These are phyloP conservation scores for Scleromitrula shiraiana DNA, from an alignment of 2,329 filamentous ascomycete species.

Conservation along the genomic window DNA sequence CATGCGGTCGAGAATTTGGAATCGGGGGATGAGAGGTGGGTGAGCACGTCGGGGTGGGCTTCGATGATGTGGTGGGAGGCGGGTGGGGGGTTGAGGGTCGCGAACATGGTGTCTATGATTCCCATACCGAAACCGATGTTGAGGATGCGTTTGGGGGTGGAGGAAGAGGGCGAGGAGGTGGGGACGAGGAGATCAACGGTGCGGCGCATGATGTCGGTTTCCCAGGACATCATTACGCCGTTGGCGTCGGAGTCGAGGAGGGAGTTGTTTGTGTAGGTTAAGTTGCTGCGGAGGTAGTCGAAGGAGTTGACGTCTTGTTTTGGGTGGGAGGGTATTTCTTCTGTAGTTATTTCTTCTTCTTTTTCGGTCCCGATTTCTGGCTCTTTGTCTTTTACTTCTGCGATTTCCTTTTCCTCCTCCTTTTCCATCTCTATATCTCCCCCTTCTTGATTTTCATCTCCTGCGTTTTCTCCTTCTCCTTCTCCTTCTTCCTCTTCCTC, in stretches of 20 bases:
- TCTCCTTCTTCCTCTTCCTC: slow-evolving; percentile 33
- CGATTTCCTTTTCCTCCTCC: slow-evolving; percentile 13
- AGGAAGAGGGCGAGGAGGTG: slow-evolving; percentile 33
- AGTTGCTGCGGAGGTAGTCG: slow-evolving; percentile 58
- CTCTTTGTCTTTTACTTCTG: slow-evolving; percentile 12
- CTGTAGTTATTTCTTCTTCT: slow-evolving; percentile 8
- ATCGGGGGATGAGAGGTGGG: slow-evolving; percentile 41
- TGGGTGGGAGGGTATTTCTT: too few relatives aligned
- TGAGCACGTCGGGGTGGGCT: slow-evolving; percentile 70
- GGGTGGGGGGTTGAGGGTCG: slow-evolving; percentile 48
- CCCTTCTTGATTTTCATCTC: slow-evolving; percentile 11
- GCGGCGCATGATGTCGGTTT: slow-evolving; percentile 74
- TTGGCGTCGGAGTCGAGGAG: slow-evolving; percentile 70
- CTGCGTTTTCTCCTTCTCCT: slow-evolving; percentile 18
- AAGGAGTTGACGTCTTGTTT: slow-evolving; percentile 48
- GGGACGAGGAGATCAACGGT: slow-evolving; percentile 61
- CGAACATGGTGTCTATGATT: slow-evolving; percentile 73
- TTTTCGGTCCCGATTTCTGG: slow-evolving; percentile 6
- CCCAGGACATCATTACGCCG: slow-evolving; percentile 93
- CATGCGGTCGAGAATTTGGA: slow-evolving; percentile 45
- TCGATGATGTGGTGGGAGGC: slow-evolving; percentile 76
- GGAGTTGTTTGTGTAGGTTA: slow-evolving; percentile 57
- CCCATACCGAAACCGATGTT: slow-evolving; percentile 92
- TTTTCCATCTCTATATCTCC: slow-evolving; percentile 22
- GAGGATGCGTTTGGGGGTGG: slow-evolving; percentile 57